Percentiles rank a stretch among this genome's conserved stretches.
phyloP scores from a whole-genome alignment of 2,329 filamentous ascomycete genomes.

The Cadophora sp. region DNA sequence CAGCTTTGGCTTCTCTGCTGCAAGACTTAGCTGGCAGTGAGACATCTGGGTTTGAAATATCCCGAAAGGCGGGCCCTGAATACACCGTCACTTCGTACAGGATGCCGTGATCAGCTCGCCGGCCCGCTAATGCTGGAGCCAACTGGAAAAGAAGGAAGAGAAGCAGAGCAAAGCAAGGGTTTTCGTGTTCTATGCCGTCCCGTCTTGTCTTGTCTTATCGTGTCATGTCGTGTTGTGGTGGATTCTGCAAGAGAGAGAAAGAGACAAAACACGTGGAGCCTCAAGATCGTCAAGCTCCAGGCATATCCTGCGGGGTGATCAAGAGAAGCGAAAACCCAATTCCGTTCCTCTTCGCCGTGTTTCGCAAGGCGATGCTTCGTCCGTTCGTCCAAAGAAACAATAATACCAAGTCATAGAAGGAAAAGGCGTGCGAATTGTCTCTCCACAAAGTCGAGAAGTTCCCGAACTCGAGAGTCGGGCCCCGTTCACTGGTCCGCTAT shows the following conservation, averaged over 20 bases:
- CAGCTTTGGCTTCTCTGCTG: constrained; percentile 12
- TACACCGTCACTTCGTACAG: neutral
- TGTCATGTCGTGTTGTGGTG: neutral
- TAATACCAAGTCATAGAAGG: no score
- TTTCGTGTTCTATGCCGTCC: no score
- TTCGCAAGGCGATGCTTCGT: neutral
- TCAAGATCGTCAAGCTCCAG: no score
- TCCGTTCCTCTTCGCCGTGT: neutral
- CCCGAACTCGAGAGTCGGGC: neutral
- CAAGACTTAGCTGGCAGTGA: constrained; percentile 5
- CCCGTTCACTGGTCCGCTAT: neutral
- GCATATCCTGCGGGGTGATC: neutral
- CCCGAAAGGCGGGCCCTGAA: neutral
- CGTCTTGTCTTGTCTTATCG: neutral
- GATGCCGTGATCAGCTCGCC: neutral
- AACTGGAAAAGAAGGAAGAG: neutral
- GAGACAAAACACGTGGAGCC: neutral
- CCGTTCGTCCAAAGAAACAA: no score
- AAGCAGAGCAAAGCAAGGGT: neutral
- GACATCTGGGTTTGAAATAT: constrained; percentile 7
- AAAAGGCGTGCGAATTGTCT: neutral
- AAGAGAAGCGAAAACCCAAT: neutral
- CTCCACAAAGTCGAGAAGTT: neutral
- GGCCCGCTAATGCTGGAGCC: neutral
- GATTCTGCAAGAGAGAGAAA: neutral